Conservation (phyloP, 805 yeast genomes). For the Candida odintsovae region DNA sequence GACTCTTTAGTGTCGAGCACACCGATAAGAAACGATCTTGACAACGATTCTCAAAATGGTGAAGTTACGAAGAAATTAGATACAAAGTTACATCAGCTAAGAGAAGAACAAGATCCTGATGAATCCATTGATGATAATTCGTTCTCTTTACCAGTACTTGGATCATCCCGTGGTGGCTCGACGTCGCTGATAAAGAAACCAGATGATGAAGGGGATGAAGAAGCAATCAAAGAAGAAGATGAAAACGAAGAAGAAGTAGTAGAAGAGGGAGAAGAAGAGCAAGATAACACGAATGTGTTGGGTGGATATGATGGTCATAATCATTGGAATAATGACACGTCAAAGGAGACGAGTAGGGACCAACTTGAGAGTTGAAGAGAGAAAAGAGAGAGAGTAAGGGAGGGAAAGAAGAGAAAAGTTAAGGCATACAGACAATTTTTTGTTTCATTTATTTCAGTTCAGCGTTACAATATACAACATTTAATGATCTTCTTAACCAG, state of each 20-base stretch:
- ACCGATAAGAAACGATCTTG: slow-evolving; percentile 9
- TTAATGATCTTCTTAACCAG: neutral
- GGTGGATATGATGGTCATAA: neutral
- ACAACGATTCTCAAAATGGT: slow-evolving; percentile 1
- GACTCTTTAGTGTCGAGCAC: slow-evolving; percentile 15
- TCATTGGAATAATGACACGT: neutral
- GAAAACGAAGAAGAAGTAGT: too few relatives aligned
- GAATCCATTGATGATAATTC: slow-evolving; percentile 38
- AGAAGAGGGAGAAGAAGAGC: neutral
- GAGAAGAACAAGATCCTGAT: neutral
- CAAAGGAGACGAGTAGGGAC: neutral
- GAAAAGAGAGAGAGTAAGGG: neutral
- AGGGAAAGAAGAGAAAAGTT: neutral
- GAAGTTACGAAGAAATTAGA: neutral
- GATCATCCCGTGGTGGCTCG: slow-evolving; percentile 12
- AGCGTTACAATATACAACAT: neutral
- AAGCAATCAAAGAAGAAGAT: slow-evolving; percentile 2
- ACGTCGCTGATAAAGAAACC: neutral
- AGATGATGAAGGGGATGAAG: slow-evolving; percentile 11
- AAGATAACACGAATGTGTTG: slow-evolving; percentile 1
- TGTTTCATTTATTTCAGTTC: neutral
- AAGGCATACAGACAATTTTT: neutral
- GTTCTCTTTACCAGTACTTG: slow-evolving; percentile 43
- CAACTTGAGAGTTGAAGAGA: neutral
- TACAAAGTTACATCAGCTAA: neutral